phyloP scores from a whole-genome alignment of 805 yeast species.

The Ogataea trehalophila region DNA sequence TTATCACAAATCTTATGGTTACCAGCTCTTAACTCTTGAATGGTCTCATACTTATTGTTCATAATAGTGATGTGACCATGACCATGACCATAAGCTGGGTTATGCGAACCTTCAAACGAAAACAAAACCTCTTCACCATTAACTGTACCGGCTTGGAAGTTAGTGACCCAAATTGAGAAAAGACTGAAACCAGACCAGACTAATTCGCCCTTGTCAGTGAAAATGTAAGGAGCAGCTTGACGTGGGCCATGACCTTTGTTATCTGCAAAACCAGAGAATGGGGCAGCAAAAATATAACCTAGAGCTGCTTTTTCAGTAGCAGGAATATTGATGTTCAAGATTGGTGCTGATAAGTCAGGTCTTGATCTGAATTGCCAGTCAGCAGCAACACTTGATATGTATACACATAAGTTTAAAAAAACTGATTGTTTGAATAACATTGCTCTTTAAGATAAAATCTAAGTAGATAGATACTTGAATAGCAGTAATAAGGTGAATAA shows the following conservation, averaged over 20 bases:
- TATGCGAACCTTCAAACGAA: conserved; percentile 34
- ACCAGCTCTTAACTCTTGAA: conserved; percentile 32
- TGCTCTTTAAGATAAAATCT: not conserved
- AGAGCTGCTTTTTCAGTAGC: conserved; percentile 21
- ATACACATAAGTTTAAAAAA: not conserved
- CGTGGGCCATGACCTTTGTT: conserved; percentile 21
- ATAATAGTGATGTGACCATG: conserved; percentile 32
- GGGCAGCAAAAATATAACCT: conserved; percentile 32
- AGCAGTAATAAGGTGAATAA: too few species aligned
- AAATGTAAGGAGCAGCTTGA: conserved; percentile 35
- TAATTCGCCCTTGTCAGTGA: conserved; percentile 31
- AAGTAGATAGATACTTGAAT: too few species aligned
- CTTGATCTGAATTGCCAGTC: conserved; percentile 32
- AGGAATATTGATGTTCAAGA: conserved; percentile 29
- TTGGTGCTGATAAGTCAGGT: conserved; percentile 33
- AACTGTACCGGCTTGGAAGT: conserved; percentile 27
- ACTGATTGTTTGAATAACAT: not conserved
- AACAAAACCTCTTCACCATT: conserved; percentile 27
- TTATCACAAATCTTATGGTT: conserved; percentile 31
- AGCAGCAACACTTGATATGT: conserved; percentile 15
- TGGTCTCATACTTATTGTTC: conserved; percentile 27
- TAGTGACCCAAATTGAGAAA: conserved; percentile 30
- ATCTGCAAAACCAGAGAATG: conserved; percentile 20
- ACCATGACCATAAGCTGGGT: conserved; percentile 18
- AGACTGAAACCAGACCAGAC: conserved; percentile 35